These are phyloP conservation scores for Wickerhamomyces sp. DNA, from an alignment of 1,139 yeast genomes.

Conservation along the genomic window DNA sequence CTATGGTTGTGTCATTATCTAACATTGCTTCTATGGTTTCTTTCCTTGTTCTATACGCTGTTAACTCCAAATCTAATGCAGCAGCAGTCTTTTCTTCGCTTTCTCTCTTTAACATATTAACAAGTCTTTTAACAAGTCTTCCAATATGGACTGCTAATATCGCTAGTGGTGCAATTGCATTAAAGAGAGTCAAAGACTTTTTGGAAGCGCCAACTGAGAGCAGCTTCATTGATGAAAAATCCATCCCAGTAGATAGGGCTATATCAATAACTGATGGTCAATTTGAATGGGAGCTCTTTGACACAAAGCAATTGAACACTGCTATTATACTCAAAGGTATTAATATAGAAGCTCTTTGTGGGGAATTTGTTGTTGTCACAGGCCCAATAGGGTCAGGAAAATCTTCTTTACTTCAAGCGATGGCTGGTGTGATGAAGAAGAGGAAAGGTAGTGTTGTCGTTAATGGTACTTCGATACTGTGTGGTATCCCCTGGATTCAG, in stretches of 20 bases:
- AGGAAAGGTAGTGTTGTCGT: conserved; percentile 35
- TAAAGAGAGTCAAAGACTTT: conserved; percentile 44
- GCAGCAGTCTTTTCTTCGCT: neutral
- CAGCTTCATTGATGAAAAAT: too few species aligned
- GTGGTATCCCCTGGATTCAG: conserved; percentile 72
- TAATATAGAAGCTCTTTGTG: too few species aligned
- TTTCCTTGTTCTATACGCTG: neutral
- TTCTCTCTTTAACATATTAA: neutral
- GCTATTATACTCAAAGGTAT: too few species aligned
- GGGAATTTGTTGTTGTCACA: conserved; percentile 38
- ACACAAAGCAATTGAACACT: neutral
- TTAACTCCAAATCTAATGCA: neutral
- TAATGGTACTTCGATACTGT: conserved; percentile 22
- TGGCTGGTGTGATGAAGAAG: conserved; percentile 42
- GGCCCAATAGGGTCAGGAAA: conserved; percentile 45
- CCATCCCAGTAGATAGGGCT: too few species aligned
- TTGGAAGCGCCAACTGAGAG: too few species aligned
- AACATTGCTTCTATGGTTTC: neutral
- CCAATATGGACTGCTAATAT: conserved; percentile 20
- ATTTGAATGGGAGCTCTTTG: conserved; percentile 49
- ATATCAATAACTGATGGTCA: conserved; percentile 30
- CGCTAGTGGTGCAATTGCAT: conserved; percentile 58
- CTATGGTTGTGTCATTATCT: neutral
- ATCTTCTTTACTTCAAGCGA: conserved; percentile 38
- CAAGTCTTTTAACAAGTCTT: neutral